phyloP scores from a whole-genome alignment of 192 early-diverging fungal genomes.

The Jimgerdemannia flammicorona region DNA sequence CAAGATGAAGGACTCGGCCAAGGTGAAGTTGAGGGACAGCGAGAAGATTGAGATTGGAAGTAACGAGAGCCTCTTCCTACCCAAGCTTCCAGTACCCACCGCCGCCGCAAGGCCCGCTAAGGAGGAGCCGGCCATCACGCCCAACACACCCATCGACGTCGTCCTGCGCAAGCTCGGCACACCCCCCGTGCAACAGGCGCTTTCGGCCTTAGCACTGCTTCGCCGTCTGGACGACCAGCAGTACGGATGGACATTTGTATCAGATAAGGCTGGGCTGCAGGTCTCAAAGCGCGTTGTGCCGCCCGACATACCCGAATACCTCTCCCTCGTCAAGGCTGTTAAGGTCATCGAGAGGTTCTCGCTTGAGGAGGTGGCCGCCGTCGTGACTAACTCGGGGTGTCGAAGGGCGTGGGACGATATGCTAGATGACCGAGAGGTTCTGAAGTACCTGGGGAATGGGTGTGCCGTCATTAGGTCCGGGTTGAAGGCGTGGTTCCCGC shows the following conservation, averaged over 20 bases:
- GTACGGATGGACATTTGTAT: constrained; percentile 37
- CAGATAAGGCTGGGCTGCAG: constrained; percentile 36
- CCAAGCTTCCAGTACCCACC: background rate
- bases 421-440: constrained; percentile 28
- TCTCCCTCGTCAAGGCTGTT: constrained; percentile 37
- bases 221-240: constrained; percentile 36
- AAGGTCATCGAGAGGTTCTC: constrained; percentile 53
- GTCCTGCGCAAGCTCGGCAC: background rate
- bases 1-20: background rate
- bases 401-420: constrained; percentile 34
- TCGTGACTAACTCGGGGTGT: constrained; percentile 37
- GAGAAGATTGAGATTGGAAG: background rate
- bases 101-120: background rate
- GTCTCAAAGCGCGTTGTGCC: constrained; percentile 39
- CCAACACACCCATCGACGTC: constrained; percentile 1
- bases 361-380: constrained; percentile 43
- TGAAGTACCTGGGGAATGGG: constrained; percentile 33
- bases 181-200: constrained; percentile 17
- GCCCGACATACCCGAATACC: constrained; percentile 36
- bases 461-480: constrained; percentile 35
- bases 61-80: background rate
- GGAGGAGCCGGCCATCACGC: background rate
- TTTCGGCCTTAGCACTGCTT: constrained; percentile 21
- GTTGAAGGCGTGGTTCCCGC: constrained; percentile 42
- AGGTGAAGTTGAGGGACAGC: background rate